A percentile compares a stretch with the other conserved stretches of the same genome.
phyloP scores from a whole-genome alignment of 495 filamentous ascomycete species.

The Hypoxylon perforatum region DNA sequence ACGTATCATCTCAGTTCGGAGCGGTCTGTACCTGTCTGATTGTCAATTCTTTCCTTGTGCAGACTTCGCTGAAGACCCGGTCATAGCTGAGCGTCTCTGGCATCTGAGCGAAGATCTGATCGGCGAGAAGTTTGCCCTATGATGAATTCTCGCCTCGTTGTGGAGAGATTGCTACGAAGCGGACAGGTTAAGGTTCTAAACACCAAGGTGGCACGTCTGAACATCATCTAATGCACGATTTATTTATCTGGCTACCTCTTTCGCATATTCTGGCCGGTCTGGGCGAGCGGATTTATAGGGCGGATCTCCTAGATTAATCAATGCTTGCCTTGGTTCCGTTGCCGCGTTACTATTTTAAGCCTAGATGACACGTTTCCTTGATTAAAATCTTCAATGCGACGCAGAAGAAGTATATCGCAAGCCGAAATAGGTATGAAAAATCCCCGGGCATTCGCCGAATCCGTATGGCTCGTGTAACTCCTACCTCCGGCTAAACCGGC shows the following conservation, averaged over 20 bases:
- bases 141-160: not conserved
- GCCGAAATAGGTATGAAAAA: constrained; percentile 16
- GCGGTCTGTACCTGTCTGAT: constrained; percentile 53
- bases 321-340: constrained; percentile 9
- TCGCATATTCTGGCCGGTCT: constrained; percentile 18
- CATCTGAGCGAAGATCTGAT: constrained; percentile 46
- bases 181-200: not conserved
- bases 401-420: constrained; percentile 11
- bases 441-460: constrained; percentile 13
- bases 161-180: no score
- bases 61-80: constrained; percentile 26
- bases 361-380: constrained; percentile 14
- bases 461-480: constrained; percentile 2
- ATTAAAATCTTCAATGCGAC: constrained; percentile 16
- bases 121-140: constrained; percentile 40
- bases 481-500: constrained; percentile 34
- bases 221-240: constrained; percentile 9
- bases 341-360: constrained; percentile 28
- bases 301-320: constrained; percentile 10
- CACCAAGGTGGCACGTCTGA: constrained; percentile 1
- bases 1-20: constrained; percentile 44
- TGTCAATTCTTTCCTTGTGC: constrained; percentile 51
- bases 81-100: constrained; percentile 44
- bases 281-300: constrained; percentile 20
- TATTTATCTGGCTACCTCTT: not conserved